Evolutionary conservation across 2,329 filamentous ascomycete genomes (phyloP).

Genomic region (Didymella glomerata): DNA sequence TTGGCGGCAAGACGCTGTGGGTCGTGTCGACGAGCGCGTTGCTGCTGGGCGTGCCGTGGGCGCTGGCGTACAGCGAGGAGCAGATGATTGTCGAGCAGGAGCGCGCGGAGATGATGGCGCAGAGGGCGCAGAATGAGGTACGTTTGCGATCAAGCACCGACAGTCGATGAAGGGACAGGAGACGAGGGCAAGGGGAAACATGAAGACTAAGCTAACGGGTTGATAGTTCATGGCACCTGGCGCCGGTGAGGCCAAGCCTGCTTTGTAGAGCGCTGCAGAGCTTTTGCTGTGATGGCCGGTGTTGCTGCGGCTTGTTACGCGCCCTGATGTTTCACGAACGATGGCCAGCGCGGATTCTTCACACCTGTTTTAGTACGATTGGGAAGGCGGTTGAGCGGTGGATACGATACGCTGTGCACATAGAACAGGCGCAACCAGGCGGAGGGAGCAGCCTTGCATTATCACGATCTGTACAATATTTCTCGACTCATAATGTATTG

Average conservation of each 20-base stretch:
- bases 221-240: conserved; percentile 48
- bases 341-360: neutral
- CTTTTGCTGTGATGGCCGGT: neutral
- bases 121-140: conserved; percentile 80
- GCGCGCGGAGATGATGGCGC: conserved; percentile 94
- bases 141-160: neutral
- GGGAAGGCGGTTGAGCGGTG: conserved; percentile 2
- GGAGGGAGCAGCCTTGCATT: conserved; percentile 14
- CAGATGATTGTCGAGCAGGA: conserved; percentile 98
- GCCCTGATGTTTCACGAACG: neutral
- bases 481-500: conserved; percentile 42
- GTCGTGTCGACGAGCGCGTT: conserved; percentile 88
- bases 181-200: neutral
- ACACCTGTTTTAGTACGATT: conserved; percentile 36
- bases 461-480: conserved; percentile 40
- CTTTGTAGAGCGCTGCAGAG: conserved; percentile 36
- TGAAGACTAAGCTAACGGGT: neutral
- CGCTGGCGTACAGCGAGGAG: conserved; percentile 91
- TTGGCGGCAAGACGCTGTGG: conserved; percentile 89
- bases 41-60: conserved; percentile 90
- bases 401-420: conserved; percentile 28
- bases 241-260: conserved; percentile 44
- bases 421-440: conserved; percentile 15
- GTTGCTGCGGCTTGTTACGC: neutral
- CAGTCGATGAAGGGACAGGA: neutral